Conservation (phyloP, 176 grass and related monocot species). For the Zizania latifolia region DNA sequence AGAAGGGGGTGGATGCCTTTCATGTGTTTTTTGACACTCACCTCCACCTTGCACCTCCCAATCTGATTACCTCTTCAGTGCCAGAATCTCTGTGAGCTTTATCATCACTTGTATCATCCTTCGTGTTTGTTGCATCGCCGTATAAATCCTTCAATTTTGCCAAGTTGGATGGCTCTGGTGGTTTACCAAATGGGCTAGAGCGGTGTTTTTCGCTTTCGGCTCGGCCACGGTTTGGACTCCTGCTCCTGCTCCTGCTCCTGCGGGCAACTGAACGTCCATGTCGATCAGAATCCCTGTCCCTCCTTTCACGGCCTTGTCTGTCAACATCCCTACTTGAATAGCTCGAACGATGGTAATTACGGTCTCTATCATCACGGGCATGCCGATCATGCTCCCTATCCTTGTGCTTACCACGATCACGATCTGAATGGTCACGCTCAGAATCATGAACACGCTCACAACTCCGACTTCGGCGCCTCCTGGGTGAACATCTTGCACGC, state of each 20-base stretch:
- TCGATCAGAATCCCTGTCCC: constrained; percentile 44
- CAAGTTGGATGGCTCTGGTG: constrained; percentile 56
- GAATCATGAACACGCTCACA: constrained; percentile 31
- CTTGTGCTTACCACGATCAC: constrained; percentile 36
- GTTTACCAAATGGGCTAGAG: constrained; percentile 65
- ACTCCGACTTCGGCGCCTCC: constrained; percentile 30
- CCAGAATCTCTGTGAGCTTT: constrained; percentile 52
- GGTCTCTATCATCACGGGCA: constrained; percentile 30
- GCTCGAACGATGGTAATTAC: constrained; percentile 25
- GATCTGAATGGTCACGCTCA: constrained; percentile 32
- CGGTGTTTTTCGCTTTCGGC: constrained; percentile 26
- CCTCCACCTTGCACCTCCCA: constrained; percentile 79
- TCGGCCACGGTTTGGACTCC: constrained; percentile 46
- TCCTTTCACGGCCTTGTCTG: constrained; percentile 41
- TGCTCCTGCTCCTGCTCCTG: constrained; percentile 40
- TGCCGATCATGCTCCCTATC: constrained; percentile 38
- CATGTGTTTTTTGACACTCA: constrained; percentile 29
- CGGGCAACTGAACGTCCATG: constrained; percentile 27
- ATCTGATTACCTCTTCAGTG: constrained; percentile 91
- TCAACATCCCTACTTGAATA: constrained; percentile 40
- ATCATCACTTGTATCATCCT: constrained; percentile 31
- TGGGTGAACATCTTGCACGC: constrained; percentile 38
- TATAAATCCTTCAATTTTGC: constrained; percentile 90
- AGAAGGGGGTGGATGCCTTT: background rate
- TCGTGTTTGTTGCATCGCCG: constrained; percentile 54